Evolutionary conservation across 225 moss, liverwort and hornwort genomes (phyloP).

Genomic region (Antitrichia curtipendula): DNA sequence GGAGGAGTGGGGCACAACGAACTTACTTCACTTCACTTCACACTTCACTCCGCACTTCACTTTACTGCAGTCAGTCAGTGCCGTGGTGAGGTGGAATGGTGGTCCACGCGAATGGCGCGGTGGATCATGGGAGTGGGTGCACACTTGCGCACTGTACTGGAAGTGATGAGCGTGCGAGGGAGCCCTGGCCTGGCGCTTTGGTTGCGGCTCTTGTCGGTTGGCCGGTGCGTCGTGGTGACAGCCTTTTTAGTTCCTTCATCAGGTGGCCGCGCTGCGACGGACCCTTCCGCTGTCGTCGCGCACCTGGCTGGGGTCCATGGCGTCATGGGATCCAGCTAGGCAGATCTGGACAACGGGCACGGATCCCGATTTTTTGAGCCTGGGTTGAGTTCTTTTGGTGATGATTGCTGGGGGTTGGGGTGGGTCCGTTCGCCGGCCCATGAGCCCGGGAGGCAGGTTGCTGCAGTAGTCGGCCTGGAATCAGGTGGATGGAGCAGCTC

Average conservation of each 20-base stretch:
- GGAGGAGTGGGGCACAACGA: background rate
- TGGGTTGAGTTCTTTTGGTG: background rate
- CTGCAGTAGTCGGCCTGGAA: background rate
- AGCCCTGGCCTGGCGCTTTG: background rate
- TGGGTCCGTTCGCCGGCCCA: background rate
- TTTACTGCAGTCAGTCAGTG: background rate
- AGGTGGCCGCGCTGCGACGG: background rate
- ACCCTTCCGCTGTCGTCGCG: background rate
- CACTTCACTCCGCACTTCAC: background rate
- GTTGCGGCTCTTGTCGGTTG: background rate
- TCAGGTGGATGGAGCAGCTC: background rate
- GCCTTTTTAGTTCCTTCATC: background rate
- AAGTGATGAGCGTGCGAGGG: background rate
- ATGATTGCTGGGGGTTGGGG: background rate
- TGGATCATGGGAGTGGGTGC: background rate
- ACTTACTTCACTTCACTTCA: background rate
- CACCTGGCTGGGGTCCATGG: background rate
- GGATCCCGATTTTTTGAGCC: background rate
- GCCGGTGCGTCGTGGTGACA: background rate
- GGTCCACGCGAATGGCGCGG: no score
- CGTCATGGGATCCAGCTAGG: background rate
- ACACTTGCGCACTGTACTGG: background rate
- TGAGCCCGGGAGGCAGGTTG: background rate
- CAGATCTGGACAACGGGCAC: background rate
- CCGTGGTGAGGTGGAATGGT: background rate